Evolutionary conservation across 495 filamentous ascomycete species (phyloP).

Genomic region (Penicillium subrubescens): DNA sequence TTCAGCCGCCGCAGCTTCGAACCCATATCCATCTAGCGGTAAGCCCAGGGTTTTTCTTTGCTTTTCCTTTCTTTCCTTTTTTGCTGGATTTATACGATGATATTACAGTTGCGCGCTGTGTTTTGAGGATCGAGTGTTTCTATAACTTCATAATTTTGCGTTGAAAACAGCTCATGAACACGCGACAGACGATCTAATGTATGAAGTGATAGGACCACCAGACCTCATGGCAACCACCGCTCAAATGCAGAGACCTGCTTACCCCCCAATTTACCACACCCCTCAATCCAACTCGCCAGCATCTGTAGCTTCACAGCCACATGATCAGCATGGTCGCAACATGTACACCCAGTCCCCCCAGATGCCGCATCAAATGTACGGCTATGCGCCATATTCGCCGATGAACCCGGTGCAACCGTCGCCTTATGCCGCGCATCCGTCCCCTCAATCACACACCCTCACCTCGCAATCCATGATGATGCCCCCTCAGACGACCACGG

Average conservation of each 20-base stretch:
- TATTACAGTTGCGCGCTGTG: neutral
- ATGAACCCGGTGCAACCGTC: conserved; percentile 71
- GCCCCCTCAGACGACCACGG: conserved; percentile 65
- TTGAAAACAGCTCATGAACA: neutral
- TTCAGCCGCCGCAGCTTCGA: conserved; percentile 66
- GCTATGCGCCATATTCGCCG: conserved; percentile 73
- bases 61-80: conserved; percentile 3
- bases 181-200: neutral
- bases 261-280: conserved; percentile 94
- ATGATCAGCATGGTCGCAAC: conserved; percentile 81
- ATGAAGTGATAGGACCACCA: conserved; percentile 63
- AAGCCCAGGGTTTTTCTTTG: conserved; percentile 37
- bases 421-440: conserved; percentile 73
- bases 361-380: conserved; percentile 75
- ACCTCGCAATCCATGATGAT: conserved; percentile 65
- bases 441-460: conserved; percentile 67
- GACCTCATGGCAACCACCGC: conserved; percentile 90
- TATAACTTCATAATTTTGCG: too few species aligned
- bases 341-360: conserved; percentile 81
- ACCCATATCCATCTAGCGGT: conserved; percentile 81
- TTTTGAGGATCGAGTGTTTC: too few species aligned
- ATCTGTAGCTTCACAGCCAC: conserved; percentile 89
- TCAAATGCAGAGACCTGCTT: conserved; percentile 74
- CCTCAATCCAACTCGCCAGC: conserved; percentile 94
- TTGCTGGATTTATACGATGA: neutral